phyloP scores from a whole-genome alignment of 23 red algal genomes.

The Gracilaria vermiculophylla region DNA sequence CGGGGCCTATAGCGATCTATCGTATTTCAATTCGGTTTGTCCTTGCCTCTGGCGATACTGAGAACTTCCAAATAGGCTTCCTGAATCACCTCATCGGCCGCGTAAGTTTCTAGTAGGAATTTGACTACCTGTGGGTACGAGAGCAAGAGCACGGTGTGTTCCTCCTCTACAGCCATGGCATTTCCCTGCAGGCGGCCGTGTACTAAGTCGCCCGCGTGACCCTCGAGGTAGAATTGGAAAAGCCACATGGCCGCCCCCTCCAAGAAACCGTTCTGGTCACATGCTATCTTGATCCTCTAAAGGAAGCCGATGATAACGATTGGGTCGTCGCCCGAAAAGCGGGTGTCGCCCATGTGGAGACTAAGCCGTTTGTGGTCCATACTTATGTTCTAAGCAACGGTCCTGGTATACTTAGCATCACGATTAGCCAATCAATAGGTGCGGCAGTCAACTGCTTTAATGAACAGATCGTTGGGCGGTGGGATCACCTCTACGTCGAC shows the following conservation, averaged over 20 bases:
- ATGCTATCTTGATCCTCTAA: background rate
- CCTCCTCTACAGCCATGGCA: background rate
- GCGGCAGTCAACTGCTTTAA: conserved; percentile 32
- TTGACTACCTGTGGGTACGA: no score
- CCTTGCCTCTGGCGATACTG: background rate
- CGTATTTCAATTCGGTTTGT: background rate
- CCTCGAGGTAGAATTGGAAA: conserved; percentile 18
- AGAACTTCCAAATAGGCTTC: background rate
- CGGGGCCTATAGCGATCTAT: background rate
- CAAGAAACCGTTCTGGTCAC: conserved; percentile 22
- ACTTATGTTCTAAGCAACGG: no score
- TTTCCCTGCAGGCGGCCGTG: background rate
- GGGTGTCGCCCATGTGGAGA: background rate
- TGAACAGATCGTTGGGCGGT: background rate
- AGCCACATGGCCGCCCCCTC: background rate
- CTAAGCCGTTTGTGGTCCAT: background rate
- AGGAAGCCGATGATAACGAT: conserved; percentile 15
- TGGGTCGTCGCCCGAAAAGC: background rate
- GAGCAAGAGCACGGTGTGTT: no score
- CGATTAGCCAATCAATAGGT: background rate
- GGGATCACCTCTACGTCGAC: background rate
- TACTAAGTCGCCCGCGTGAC: background rate
- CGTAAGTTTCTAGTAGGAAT: background rate
- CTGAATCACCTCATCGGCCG: background rate
- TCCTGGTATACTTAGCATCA: no score